Evolutionary conservation across 345 rosid species (phyloP).

Genomic region (Camelina neglecta): DNA sequence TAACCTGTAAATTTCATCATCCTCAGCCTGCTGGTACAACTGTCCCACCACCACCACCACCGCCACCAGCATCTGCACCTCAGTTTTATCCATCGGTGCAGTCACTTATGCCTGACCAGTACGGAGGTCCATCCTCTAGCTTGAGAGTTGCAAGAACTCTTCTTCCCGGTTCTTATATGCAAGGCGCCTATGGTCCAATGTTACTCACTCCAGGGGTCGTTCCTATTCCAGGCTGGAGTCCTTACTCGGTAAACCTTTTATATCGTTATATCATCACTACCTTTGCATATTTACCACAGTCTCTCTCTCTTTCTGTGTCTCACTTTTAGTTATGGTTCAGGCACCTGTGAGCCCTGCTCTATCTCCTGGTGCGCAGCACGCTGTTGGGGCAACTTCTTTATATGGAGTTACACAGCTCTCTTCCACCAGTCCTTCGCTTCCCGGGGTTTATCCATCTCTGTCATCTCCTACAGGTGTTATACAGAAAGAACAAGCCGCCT

Average conservation of each 20-base stretch:
- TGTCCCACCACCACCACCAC: constrained; percentile 42
- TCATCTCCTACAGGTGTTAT: constrained; percentile 55
- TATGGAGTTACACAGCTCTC: constrained; percentile 75
- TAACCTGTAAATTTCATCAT: constrained; percentile 94
- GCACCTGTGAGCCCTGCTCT: constrained; percentile 80
- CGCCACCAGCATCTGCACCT: constrained; percentile 57
- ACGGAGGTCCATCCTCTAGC: constrained; percentile 58
- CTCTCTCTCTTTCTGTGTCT: background rate
- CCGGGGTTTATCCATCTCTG: constrained; percentile 60
- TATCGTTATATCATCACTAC: background rate
- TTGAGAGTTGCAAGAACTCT: constrained; percentile 76
- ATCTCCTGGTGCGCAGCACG: constrained; percentile 79
- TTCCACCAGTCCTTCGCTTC: constrained; percentile 69
- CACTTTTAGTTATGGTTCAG: constrained; percentile 48
- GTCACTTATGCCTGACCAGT: constrained; percentile 79
- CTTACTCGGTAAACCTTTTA: constrained; percentile 66
- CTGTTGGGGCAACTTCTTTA: constrained; percentile 72
- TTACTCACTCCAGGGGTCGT: constrained; percentile 74
- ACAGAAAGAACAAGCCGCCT: constrained; percentile 63
- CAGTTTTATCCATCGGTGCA: constrained; percentile 79
- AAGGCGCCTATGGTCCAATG: constrained; percentile 80
- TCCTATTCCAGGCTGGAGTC: constrained; percentile 81
- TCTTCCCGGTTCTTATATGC: constrained; percentile 74
- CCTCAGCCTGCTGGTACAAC: constrained; percentile 77
- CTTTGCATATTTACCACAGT: background rate